These are phyloP conservation scores for Naegleria gruberi DNA, from an alignment of 208 protist genomes.

Conservation along the genomic window DNA sequence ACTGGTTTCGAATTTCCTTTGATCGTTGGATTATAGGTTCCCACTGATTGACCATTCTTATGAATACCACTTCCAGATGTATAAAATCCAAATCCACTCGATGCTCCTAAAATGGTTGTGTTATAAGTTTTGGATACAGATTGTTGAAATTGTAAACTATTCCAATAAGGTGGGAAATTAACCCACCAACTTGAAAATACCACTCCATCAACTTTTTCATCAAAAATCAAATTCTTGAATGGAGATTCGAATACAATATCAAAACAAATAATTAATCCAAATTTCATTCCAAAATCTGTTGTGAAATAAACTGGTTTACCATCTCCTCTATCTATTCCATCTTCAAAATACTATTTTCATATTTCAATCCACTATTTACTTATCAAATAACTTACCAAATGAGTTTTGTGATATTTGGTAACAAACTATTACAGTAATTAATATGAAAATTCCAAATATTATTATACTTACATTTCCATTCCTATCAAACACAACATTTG, in stretches of 20 bases:
- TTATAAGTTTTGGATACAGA: neutral
- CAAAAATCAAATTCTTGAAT: neutral
- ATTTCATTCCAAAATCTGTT: neutral
- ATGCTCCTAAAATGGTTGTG: neutral
- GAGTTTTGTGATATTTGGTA: constrained; percentile 1
- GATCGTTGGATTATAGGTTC: neutral
- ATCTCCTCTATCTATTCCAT: neutral
- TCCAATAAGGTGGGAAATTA: neutral
- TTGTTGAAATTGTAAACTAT: neutral
- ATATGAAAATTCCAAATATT: neutral
- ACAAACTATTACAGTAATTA: neutral
- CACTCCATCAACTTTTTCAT: neutral
- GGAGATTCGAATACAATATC: neutral
- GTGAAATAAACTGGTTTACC: neutral
- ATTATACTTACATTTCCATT: neutral
- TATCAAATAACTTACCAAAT: neutral
- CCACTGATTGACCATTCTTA: neutral
- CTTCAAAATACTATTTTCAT: neutral
- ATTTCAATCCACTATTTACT: neutral
- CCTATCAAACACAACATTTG: neutral
- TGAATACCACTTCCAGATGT: constrained; percentile 10
- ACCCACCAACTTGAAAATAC: constrained; percentile 8
- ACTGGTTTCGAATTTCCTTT: neutral
- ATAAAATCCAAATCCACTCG: neutral
- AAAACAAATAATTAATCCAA: constrained; percentile 18